phyloP scores from a whole-genome alignment of 108 stramenopile species.

The Licmophora abbreviata region DNA sequence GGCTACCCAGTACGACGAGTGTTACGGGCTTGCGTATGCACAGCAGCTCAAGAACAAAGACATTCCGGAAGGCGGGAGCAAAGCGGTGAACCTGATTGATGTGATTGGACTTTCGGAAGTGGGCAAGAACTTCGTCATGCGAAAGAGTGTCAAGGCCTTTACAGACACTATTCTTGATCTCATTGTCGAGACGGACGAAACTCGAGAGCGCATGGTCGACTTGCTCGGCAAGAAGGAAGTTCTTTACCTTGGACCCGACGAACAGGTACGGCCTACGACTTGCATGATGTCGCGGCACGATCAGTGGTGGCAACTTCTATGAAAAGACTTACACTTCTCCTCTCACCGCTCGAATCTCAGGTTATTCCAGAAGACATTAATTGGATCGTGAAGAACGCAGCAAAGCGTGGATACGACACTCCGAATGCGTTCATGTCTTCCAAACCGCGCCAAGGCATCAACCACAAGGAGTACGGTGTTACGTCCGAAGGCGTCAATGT shows the following conservation, averaged over 20 bases:
- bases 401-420: conserved; percentile 75
- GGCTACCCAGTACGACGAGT: conserved; percentile 92
- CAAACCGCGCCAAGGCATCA: conserved; percentile 94
- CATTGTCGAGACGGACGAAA: conserved; percentile 88
- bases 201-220: conserved; percentile 75
- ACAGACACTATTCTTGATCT: conserved; percentile 93
- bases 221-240: conserved; percentile 85
- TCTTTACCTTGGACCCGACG: conserved; percentile 97
- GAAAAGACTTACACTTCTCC: neutral
- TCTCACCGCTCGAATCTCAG: conserved; percentile 5
- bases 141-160: conserved; percentile 95
- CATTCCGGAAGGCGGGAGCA: conserved; percentile 98
- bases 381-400: conserved; percentile 92
- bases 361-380: conserved; percentile 93
- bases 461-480: conserved; percentile 97
- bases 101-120: conserved; percentile 45
- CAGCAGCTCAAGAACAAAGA: conserved; percentile 98
- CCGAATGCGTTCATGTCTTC: conserved; percentile 97
- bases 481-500: conserved; percentile 94
- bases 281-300: neutral
- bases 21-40: conserved; percentile 89
- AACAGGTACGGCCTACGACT: conserved; percentile 53
- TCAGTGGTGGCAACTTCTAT: conserved; percentile 2
- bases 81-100: conserved; percentile 90
- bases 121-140: conserved; percentile 71